Evolutionary conservation across 768 basidiomycete genomes (phyloP).

Genomic region (Lactarius pseudohatsudake): DNA sequence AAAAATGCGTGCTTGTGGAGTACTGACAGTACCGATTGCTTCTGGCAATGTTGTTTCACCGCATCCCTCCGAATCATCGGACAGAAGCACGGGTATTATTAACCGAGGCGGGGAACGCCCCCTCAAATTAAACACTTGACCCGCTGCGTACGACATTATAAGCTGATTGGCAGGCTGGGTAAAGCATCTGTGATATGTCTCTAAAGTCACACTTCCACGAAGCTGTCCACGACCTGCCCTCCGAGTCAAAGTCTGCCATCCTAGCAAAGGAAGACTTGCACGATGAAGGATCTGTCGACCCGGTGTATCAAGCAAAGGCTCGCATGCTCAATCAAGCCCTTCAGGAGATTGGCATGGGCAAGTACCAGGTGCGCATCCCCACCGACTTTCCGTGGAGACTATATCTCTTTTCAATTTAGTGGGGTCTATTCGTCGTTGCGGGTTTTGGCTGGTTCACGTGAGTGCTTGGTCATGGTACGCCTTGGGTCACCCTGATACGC

Average conservation of each 20-base stretch:
- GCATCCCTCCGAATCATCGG: too few species aligned
- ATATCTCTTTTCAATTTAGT: slow-evolving; percentile 39
- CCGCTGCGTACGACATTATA: neutral
- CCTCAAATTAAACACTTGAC: neutral
- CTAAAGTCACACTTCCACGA: slow-evolving; percentile 1
- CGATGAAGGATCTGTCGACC: slow-evolving; percentile 43
- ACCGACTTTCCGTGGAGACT: neutral
- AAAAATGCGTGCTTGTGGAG: neutral
- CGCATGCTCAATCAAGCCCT: slow-evolving; percentile 57
- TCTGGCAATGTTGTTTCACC: neutral
- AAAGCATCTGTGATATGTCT: neutral
- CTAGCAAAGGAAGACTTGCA: slow-evolving; percentile 18
- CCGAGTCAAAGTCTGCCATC: too few species aligned
- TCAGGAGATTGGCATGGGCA: slow-evolving; percentile 71
- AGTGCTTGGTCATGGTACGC: slow-evolving; percentile 32
- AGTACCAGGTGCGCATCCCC: slow-evolving; percentile 50
- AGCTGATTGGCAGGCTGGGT: neutral
- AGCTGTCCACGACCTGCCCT: neutral
- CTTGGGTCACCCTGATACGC: neutral
- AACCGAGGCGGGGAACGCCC: neutral
- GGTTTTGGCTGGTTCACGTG: slow-evolving; percentile 79
- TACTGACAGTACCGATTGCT: neutral
- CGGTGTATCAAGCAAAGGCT: slow-evolving; percentile 59
- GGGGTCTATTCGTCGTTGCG: slow-evolving; percentile 61
- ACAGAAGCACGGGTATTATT: neutral